Percentiles rank a stretch among this genome's conserved stretches.
Conservation (phyloP, 2,329 filamentous ascomycete genomes). For the Neonectria faginata region DNA sequence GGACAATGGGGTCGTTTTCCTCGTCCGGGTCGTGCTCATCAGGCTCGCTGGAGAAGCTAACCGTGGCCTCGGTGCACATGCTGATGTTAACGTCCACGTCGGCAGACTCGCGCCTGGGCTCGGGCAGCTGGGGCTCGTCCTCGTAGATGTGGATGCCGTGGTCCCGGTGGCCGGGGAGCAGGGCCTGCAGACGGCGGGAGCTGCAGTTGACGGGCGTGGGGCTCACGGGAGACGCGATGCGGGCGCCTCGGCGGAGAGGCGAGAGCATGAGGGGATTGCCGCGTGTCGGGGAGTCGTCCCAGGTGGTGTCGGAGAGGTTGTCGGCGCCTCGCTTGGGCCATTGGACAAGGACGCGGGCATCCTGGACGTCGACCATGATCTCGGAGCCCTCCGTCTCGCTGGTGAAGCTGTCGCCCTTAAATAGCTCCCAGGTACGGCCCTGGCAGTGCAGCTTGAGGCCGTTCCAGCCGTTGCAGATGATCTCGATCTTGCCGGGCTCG, state of each 20-base stretch:
- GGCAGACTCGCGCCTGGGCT: conserved; percentile 41
- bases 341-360: conserved; percentile 86
- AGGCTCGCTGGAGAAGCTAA: conserved; percentile 68
- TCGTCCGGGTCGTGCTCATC: conserved; percentile 83
- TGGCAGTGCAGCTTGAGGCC: conserved; percentile 93
- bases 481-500: conserved; percentile 82
- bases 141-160: conserved; percentile 77
- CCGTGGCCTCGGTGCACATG: conserved; percentile 63
- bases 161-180: conserved; percentile 55
- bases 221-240: conserved; percentile 81
- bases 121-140: conserved; percentile 65
- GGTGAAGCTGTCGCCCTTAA: conserved; percentile 88
- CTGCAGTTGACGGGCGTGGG: conserved; percentile 62
- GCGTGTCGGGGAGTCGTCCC: conserved; percentile 70
- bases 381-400: conserved; percentile 89
- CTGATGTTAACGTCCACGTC: conserved; percentile 52
- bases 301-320: conserved; percentile 74
- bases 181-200: conserved; percentile 59
- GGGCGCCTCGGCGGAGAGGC: conserved; percentile 65
- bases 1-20: conserved; percentile 93
- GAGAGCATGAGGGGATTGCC: conserved; percentile 63
- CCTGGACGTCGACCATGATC: conserved; percentile 96
- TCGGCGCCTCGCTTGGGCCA: conserved; percentile 77
- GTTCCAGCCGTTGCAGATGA: conserved; percentile 96
- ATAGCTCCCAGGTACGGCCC: conserved; percentile 85